Conservation (phyloP, 495 filamentous ascomycete species). For the Penicillium ucsense region DNA sequence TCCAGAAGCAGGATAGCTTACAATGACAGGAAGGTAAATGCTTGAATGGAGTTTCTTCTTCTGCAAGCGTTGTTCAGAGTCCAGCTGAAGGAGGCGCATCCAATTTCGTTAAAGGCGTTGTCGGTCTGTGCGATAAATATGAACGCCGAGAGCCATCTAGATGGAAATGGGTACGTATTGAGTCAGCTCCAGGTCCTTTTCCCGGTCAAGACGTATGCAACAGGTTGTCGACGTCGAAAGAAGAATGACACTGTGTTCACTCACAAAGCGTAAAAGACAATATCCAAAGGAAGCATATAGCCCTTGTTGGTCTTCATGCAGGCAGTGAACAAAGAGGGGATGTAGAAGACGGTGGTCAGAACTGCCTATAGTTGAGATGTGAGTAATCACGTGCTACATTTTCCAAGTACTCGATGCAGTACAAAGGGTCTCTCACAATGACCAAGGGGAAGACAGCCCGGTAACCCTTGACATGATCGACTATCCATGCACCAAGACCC, state of each 20-base stretch:
- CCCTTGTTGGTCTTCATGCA: slow-evolving; percentile 7
- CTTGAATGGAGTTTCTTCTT: neutral
- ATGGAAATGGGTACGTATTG: neutral
- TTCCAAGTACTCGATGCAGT: neutral
- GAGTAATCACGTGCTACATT: neutral
- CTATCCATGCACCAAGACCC: slow-evolving; percentile 10
- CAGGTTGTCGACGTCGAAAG: neutral
- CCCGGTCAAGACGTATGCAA: too few relatives aligned
- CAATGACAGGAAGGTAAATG: neutral
- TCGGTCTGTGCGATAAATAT: slow-evolving; percentile 11
- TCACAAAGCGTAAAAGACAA: slow-evolving; percentile 10
- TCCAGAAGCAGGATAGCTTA: slow-evolving; percentile 1
- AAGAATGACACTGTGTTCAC: neutral
- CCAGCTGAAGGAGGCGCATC: neutral
- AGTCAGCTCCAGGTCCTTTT: neutral
- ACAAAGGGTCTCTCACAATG: slow-evolving; percentile 4
- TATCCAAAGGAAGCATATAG: slow-evolving; percentile 12
- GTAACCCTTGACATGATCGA: slow-evolving; percentile 7
- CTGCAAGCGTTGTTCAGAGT: neutral
- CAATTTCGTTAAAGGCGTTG: neutral
- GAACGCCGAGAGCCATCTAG: slow-evolving; percentile 12
- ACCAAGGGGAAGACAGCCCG: slow-evolving; percentile 7
- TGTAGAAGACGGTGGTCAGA: slow-evolving; percentile 8
- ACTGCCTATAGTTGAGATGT: slow-evolving; percentile 4
- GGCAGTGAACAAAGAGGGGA: slow-evolving; percentile 7